A percentile compares a stretch with the other conserved stretches of the same genome.
These are phyloP conservation scores for Eutypella sp. DNA, from an alignment of 2,329 filamentous ascomycete genomes.

Conservation along the genomic window DNA sequence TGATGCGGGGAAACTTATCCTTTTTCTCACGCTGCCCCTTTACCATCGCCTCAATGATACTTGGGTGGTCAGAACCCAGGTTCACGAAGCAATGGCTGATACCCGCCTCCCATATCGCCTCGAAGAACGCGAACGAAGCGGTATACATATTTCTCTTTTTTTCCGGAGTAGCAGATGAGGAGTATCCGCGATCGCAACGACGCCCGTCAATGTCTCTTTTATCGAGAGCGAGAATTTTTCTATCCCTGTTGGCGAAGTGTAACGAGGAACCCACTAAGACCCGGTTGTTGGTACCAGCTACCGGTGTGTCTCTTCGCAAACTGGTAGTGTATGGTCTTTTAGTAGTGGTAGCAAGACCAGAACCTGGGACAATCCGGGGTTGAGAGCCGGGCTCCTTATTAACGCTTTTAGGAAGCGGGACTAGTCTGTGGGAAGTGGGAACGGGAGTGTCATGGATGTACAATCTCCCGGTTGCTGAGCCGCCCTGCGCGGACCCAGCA, in stretches of 20 bases:
- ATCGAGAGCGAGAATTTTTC: neutral
- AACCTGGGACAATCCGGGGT: too few relatives aligned
- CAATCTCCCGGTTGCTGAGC: neutral
- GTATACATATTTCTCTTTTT: constrained; percentile 48
- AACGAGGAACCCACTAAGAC: neutral
- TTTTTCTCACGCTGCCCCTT: constrained; percentile 65
- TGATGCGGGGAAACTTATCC: constrained; percentile 63
- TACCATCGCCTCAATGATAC: constrained; percentile 75
- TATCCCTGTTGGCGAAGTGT: neutral
- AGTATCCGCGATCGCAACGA: neutral
- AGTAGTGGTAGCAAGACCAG: neutral
- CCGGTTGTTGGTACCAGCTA: neutral
- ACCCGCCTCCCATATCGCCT: constrained; percentile 32
- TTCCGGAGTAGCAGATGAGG: neutral
- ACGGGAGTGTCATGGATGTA: neutral
- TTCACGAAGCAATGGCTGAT: constrained; percentile 51
- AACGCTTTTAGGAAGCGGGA: too few relatives aligned
- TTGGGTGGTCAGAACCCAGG: constrained; percentile 67
- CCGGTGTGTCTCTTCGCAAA: neutral
- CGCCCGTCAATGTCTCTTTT: too few relatives aligned
- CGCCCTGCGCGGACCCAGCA: neutral
- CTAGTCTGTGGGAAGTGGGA: too few relatives aligned
- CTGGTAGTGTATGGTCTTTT: neutral
- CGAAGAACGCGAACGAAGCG: constrained; percentile 65
- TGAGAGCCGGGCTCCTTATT: too few relatives aligned